Evolutionary conservation across 768 basidiomycete genomes (phyloP).

Genomic region (Lactifluus pinguis): DNA sequence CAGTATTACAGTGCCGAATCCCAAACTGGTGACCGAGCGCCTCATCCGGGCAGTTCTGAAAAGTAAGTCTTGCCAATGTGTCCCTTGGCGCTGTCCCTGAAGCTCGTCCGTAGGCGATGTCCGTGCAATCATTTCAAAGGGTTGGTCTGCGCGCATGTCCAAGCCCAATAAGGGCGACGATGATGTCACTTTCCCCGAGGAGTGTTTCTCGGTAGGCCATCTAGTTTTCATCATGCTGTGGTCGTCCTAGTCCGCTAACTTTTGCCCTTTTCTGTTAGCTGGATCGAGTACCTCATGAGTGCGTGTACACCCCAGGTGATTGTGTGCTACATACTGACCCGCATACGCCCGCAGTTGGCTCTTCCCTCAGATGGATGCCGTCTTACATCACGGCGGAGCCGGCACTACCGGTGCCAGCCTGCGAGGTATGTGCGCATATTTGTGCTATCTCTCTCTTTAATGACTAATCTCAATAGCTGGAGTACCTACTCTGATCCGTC

Average conservation of each 20-base stretch:
- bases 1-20: conserved; percentile 56
- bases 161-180: conserved; percentile 29
- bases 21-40: conserved; percentile 41
- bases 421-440: conserved; percentile 27
- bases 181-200: conserved; percentile 39
- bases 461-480: conserved; percentile 30
- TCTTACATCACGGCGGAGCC: conserved; percentile 60
- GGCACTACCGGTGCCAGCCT: conserved; percentile 64
- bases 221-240: background rate
- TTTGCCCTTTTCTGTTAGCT: conserved; percentile 26
- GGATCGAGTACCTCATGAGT: conserved; percentile 62
- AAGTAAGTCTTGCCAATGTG: conserved; percentile 30
- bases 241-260: background rate
- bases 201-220: conserved; percentile 36
- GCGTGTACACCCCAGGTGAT: conserved; percentile 11
- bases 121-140: conserved; percentile 57
- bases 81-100: background rate
- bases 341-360: conserved; percentile 36
- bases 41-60: conserved; percentile 54
- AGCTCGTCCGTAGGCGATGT: conserved; percentile 38
- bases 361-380: conserved; percentile 52
- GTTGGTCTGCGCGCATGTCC: conserved; percentile 54
- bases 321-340: background rate
- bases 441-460: background rate
- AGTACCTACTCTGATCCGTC: conserved; percentile 58